phyloP scores from a whole-genome alignment of 2,329 filamentous ascomycete species.

The Cytospora piceae region DNA sequence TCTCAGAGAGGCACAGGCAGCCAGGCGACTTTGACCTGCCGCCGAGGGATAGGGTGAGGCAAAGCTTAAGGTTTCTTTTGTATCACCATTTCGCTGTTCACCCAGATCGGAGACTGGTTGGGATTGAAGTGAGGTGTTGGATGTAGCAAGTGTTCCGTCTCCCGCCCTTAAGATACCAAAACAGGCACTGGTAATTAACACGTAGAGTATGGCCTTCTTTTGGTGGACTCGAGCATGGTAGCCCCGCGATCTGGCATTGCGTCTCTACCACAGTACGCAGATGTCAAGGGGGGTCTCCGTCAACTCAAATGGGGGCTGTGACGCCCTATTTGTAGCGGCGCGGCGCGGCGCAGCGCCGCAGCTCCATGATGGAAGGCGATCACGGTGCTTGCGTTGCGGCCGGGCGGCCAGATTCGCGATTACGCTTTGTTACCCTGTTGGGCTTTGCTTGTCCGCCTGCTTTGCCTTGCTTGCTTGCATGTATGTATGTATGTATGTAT shows the following conservation, averaged over 20 bases:
- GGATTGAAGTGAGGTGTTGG: not conserved
- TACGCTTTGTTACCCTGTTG: not conserved
- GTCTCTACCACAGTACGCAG: constrained; percentile 9
- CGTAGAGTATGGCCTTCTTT: not conserved
- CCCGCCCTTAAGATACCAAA: constrained; percentile 1
- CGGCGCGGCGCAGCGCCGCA: constrained; percentile 22
- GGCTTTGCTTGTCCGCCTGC: constrained; percentile 6
- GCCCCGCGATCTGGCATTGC: constrained; percentile 13
- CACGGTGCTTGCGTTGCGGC: constrained; percentile 24
- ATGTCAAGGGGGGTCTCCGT: constrained; percentile 21
- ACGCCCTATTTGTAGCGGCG: constrained; percentile 17
- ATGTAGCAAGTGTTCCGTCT: not conserved
- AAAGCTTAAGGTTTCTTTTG: not conserved
- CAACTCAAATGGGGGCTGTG: constrained; percentile 21
- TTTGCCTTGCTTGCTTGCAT: constrained; percentile 14
- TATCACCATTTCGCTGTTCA: constrained; percentile 1
- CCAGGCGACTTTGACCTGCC: not conserved
- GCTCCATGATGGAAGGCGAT: constrained; percentile 23
- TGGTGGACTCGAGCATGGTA: not conserved
- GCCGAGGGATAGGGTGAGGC: constrained; percentile 2
- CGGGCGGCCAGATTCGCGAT: constrained; percentile 21
- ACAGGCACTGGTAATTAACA: not conserved
- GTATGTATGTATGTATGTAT: constrained; percentile 1
- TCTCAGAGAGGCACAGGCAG: not conserved
- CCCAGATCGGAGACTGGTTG: constrained; percentile 4